Base-by-base conservation (phyloP, 75 land plant species). In the Pinus albicaulis region DNA sequence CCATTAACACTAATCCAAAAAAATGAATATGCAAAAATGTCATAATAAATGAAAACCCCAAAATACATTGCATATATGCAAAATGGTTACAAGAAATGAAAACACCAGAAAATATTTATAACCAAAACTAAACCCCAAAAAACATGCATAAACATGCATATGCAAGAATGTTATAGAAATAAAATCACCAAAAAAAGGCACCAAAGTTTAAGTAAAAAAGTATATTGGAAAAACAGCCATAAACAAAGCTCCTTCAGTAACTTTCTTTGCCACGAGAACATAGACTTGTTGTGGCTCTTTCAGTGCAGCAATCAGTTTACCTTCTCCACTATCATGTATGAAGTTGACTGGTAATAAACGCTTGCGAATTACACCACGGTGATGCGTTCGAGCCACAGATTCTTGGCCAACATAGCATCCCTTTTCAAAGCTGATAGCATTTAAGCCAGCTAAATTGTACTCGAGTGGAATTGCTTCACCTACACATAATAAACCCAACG, bases 391-490 rank as follows among this genome's bases (percentile, higher is more conserved):
- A 57, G 99, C 99, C 57, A 97, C 77, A 28, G 92, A 87, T 57
- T 97, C 99, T 82, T 88, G 96, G 59, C 92, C 98, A 19, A 95
- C 91, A 77, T 95, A 95, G 74, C 98, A 95, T 36, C 98, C 98
- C 80, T 95, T 95, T 70, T 90, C 91, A 73, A 95, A 95, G 74
- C 91, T 90, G 72, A 95, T 95, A 53, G 98, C 98, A 84, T 93
- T 92, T 61, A 95, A 80, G 26, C 89, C 93, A 1, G 74, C 93
- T 56, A 97, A 72, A 81, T 97, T 97, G 87, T 94, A 94, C 85
- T 97, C 99, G 17, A 94, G 87, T 14, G 99, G 95, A 16, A 94
- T 91, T 38, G 98, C 99, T 76, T 97, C 94, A 26, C 94, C 99
- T 96, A 62, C 3, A 57, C 15, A 71, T 55, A 41, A 38, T 58